Evolutionary conservation across 257 asterid genomes (phyloP), one percentile per base, ranked within the genome.

Genomic region (Solanum dulcamara): DNA sequence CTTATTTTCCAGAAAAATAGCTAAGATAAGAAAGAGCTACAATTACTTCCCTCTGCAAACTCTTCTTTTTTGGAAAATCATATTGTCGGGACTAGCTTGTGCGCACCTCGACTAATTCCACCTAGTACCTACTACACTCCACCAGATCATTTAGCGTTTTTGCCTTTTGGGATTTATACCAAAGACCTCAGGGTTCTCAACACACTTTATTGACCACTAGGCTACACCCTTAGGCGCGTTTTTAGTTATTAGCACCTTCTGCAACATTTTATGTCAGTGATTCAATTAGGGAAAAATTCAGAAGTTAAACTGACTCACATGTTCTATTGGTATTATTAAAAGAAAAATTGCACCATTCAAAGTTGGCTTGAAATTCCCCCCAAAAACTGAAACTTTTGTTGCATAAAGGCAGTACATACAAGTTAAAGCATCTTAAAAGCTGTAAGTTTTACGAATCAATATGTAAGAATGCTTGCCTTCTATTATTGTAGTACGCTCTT

Each of bases 401-500:
- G 18, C 40, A 46, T 77, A 17, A 46, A 26, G 28, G 5, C 40
- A 46, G 1, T 8, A 46, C 18, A 46, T 28, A 28, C 26, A 46
- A 28, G 62, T 26, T 7, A 46, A 77, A 28, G 28, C 42, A 77
- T 46, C 83, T 48, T 46, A 46, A 46, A 46, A 26, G 28, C 24
- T 4, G 62, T 15, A 77, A 46, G 42, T 46, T 77, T 77, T 46
- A 77, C 0, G 17, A 46, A 77, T 46, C 42, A 46, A 26, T 26
- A 44, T 15, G 2, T 42, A n/a, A 72, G 24, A 60, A 30, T 15
- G 48, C 30, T 84, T 89, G 93, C 99, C 99, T 97, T 86, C 99
- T 87, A 86, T 97, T 97, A 32, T 96, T 94, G 88, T 95, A 97
- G 82, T 97, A 97, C 38, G 94, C 95, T 85, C 98, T 86, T 28